Conservation (phyloP, 2,329 filamentous ascomycete genomes). For the Talaromyces sp. region DNA sequence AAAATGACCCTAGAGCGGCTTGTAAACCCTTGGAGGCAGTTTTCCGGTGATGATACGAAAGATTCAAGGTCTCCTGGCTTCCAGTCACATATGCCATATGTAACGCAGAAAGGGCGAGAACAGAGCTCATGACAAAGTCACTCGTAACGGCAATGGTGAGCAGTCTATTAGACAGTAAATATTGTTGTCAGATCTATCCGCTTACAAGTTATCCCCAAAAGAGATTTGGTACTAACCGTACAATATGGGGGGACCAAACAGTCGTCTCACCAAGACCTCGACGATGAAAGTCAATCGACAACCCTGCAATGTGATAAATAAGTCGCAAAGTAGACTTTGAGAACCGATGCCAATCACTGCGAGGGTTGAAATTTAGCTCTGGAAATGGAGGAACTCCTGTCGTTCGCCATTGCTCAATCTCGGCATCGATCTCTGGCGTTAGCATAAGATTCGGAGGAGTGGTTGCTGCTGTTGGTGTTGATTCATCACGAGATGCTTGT, state of each 20-base stretch:
- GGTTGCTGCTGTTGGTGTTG: slow-evolving; percentile 39
- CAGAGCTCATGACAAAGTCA: slow-evolving; percentile 87
- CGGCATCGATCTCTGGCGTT: slow-evolving; percentile 78
- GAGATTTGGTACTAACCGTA: slow-evolving; percentile 61
- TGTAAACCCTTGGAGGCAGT: slow-evolving; percentile 83
- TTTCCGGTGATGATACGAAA: slow-evolving; percentile 85
- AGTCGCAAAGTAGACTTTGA: slow-evolving; percentile 76
- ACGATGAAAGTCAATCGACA: slow-evolving; percentile 76
- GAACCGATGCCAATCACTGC: slow-evolving; percentile 68
- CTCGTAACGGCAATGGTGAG: slow-evolving; percentile 77
- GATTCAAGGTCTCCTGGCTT: slow-evolving; percentile 77
- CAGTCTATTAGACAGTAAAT: slow-evolving; percentile 53
- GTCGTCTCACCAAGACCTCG: slow-evolving; percentile 80
- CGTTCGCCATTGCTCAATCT: slow-evolving; percentile 77
- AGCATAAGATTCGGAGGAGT: slow-evolving; percentile 67
- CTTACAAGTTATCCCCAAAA: neutral
- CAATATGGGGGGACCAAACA: slow-evolving; percentile 88
- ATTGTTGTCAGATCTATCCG: neutral
- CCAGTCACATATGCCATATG: slow-evolving; percentile 87
- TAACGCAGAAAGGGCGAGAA: slow-evolving; percentile 90
- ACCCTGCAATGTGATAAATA: slow-evolving; percentile 83
- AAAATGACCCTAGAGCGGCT: slow-evolving; percentile 81
- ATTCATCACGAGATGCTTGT: slow-evolving; percentile 57
- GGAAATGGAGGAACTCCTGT: slow-evolving; percentile 84
- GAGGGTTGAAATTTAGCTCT: slow-evolving; percentile 71